phyloP scores from a whole-genome alignment of 2,329 filamentous ascomycete genomes.

The Fusarium goolgardi region DNA sequence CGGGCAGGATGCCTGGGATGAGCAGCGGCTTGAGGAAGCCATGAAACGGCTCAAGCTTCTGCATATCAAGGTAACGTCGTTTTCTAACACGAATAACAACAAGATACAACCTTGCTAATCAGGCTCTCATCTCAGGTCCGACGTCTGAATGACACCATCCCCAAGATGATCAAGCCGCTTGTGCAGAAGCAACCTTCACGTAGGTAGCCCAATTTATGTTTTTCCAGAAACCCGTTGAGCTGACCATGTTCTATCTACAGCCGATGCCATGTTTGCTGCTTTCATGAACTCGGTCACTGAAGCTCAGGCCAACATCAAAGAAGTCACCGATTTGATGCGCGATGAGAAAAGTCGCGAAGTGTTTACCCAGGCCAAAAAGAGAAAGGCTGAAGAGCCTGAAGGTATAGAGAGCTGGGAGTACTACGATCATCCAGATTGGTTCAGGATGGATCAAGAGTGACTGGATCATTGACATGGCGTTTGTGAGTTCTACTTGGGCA shows the following conservation, averaged over 20 bases:
- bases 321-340: conserved; percentile 61
- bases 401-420: conserved; percentile 70
- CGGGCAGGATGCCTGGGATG: conserved; percentile 56
- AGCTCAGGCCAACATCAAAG: conserved; percentile 63
- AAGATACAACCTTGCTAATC: conserved; percentile 39
- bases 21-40: conserved; percentile 62
- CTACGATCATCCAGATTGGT: conserved; percentile 70
- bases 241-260: conserved; percentile 51
- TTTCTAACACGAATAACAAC: conserved; percentile 8
- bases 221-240: conserved; percentile 36
- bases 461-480: conserved; percentile 1
- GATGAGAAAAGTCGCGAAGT: conserved; percentile 61
- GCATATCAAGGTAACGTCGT: conserved; percentile 62
- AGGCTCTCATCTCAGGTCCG: conserved; percentile 47
- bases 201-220: conserved; percentile 51
- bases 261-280: conserved; percentile 60
- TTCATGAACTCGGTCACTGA: conserved; percentile 61
- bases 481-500: conserved; percentile 14
- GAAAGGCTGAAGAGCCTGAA: conserved; percentile 64
- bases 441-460: conserved; percentile 51
- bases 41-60: conserved; percentile 64
- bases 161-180: conserved; percentile 60
- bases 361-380: conserved; percentile 64
- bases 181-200: conserved; percentile 62
- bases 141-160: conserved; percentile 53